A percentile compares a stretch with the other conserved stretches of the same genome.
These are phyloP conservation scores for Elasticomyces elasticus DNA, from an alignment of 495 filamentous ascomycete species.

Conservation along the genomic window DNA sequence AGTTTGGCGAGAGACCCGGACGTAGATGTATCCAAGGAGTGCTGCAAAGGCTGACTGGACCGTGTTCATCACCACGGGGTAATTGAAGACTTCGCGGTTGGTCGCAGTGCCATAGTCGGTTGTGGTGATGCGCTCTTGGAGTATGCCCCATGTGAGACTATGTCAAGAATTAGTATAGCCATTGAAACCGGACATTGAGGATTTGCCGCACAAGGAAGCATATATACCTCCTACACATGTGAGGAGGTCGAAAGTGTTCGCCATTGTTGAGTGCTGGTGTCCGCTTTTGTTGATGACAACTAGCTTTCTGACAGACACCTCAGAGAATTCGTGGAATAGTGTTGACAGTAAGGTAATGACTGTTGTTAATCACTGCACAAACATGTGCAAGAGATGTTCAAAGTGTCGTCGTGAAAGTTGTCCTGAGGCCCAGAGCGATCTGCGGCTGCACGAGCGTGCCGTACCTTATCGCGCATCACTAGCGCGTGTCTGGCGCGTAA, in stretches of 20 bases:
- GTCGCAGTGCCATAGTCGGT: conserved; percentile 63
- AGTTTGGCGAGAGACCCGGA: conserved; percentile 45
- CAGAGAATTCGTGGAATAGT: no score
- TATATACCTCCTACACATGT: conserved; percentile 92
- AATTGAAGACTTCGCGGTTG: conserved; percentile 65
- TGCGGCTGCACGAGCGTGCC: no score
- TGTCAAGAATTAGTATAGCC: not conserved
- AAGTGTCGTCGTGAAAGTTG: no score
- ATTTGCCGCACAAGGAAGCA: conserved; percentile 71
- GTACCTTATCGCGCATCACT: no score
- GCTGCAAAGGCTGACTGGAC: conserved; percentile 89
- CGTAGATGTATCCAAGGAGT: conserved; percentile 70
- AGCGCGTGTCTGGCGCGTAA: not conserved
- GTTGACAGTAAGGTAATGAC: no score
- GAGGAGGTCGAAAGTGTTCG: conserved; percentile 44
- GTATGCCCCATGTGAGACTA: conserved; percentile 87
- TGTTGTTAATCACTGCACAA: no score
- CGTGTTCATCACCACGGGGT: conserved; percentile 89
- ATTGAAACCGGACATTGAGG: not conserved
- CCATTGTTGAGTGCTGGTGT: no score
- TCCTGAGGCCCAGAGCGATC: no score
- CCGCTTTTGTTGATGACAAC: no score
- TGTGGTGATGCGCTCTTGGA: conserved; percentile 96
- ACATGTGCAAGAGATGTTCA: no score
- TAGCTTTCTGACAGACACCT: no score